These are phyloP conservation scores for Terfezia boudieri DNA, from an alignment of 495 filamentous ascomycete genomes.

Conservation along the genomic window DNA sequence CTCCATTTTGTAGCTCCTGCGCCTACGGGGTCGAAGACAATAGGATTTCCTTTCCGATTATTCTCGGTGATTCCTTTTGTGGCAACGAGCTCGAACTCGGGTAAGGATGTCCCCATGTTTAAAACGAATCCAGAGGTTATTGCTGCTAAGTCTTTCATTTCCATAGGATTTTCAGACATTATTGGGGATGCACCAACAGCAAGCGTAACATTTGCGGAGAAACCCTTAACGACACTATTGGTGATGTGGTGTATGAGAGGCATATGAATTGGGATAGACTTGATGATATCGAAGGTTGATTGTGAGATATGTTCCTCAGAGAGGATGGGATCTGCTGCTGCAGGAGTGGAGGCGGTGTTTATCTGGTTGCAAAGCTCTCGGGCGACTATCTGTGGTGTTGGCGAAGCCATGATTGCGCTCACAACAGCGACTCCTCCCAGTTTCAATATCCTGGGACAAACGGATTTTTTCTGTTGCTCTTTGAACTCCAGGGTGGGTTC, in stretches of 20 bases:
- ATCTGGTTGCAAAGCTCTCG: constrained; percentile 28
- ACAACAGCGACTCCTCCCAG: constrained; percentile 74
- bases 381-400: constrained; percentile 39
- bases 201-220: constrained; percentile 74
- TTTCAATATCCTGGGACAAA: constrained; percentile 18
- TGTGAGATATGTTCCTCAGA: too few relatives aligned
- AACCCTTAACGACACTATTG: constrained; percentile 73
- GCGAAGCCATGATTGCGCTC: constrained; percentile 61
- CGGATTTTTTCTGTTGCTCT: too few relatives aligned
- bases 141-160: constrained; percentile 53
- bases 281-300: background rate
- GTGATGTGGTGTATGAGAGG: constrained; percentile 95
- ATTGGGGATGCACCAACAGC: constrained; percentile 76
- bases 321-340: background rate
- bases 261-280: constrained; percentile 31
- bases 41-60: constrained; percentile 47
- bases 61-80: constrained; percentile 47
- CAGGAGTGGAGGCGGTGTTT: background rate
- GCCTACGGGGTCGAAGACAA: constrained; percentile 81
- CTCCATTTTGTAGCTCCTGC: constrained; percentile 62
- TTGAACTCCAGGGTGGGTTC: too few relatives aligned
- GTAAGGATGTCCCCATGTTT: constrained; percentile 82
- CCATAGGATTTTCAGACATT: constrained; percentile 71
- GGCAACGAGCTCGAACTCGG: constrained; percentile 41
- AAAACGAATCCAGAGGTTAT: constrained; percentile 49